Conservation (phyloP, 768 basidiomycete genomes). For the Boletus rubescentipes region DNA sequence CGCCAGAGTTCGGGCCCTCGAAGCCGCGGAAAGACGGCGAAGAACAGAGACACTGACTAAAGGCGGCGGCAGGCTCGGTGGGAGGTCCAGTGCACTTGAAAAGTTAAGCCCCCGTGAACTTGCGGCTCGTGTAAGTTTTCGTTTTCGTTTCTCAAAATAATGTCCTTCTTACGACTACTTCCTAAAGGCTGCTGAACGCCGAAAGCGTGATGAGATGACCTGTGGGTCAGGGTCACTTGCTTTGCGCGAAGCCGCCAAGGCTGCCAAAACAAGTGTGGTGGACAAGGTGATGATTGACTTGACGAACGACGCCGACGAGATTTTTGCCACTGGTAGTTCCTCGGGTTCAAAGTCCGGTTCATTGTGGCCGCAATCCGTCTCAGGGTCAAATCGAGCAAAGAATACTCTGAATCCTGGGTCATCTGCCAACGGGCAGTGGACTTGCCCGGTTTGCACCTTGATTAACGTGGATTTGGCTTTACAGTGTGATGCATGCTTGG, state of each 20-base stretch:
- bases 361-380: neutral
- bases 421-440: constrained; percentile 39
- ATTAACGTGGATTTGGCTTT: constrained; percentile 48
- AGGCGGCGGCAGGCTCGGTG: constrained; percentile 60
- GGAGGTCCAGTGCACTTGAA: constrained; percentile 38
- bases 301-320: constrained; percentile 36
- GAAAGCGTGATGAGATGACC: constrained; percentile 67
- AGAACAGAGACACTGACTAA: constrained; percentile 45
- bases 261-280: constrained; percentile 62
- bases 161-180: neutral
- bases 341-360: constrained; percentile 34
- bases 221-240: constrained; percentile 66
- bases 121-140: constrained; percentile 53
- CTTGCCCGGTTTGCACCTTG: constrained; percentile 64
- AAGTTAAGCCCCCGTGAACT: constrained; percentile 66
- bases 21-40: constrained; percentile 76
- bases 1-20: constrained; percentile 66
- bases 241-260: constrained; percentile 64
- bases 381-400: neutral
- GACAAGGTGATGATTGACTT: constrained; percentile 58
- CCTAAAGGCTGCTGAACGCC: constrained; percentile 79
- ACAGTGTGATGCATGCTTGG: constrained; percentile 63
- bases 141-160: constrained; percentile 34
- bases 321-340: neutral
- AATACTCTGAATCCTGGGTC: neutral